These are phyloP conservation scores for Solanum chmielewskii DNA, from an alignment of 257 asterid genomes.

Conservation along the genomic window DNA sequence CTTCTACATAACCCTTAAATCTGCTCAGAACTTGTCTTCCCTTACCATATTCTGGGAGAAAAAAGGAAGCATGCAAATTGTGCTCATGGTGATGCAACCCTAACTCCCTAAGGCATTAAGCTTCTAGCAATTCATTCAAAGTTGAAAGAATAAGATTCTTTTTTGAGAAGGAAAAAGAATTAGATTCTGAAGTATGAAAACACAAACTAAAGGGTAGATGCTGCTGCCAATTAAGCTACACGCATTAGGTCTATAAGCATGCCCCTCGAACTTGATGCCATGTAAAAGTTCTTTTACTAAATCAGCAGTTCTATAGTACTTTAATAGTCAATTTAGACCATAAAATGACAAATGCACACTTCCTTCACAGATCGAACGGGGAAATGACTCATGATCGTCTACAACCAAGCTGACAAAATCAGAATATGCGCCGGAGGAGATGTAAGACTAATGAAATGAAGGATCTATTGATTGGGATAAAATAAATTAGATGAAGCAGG, in stretches of 20 bases:
- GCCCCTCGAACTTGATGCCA: not conserved
- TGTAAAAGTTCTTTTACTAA: not conserved
- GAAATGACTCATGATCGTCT: not conserved
- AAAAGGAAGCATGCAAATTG: not conserved
- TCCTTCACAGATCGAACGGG: not conserved
- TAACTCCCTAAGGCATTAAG: not conserved
- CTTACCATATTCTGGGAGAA: not conserved
- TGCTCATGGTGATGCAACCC: not conserved
- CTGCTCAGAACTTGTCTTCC: not conserved
- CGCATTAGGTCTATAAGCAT: not conserved
- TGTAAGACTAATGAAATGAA: not conserved
- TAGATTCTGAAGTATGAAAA: not conserved
- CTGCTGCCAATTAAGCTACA: not conserved
- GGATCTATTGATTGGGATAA: not conserved
- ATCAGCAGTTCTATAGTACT: not conserved
- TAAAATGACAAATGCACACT: not conserved
- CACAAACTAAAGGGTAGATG: not conserved
- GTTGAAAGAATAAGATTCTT: not conserved
- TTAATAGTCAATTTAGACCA: not conserved
- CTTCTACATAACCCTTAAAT: not conserved
- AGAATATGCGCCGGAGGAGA: not conserved
- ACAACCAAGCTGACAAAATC: not conserved
- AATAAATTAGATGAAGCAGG: not conserved
- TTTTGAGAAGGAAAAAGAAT: not conserved
- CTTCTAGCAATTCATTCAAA: not conserved